Evolutionary conservation across 805 yeast species (phyloP).

Genomic region (Cyberlindnera maclurae): DNA sequence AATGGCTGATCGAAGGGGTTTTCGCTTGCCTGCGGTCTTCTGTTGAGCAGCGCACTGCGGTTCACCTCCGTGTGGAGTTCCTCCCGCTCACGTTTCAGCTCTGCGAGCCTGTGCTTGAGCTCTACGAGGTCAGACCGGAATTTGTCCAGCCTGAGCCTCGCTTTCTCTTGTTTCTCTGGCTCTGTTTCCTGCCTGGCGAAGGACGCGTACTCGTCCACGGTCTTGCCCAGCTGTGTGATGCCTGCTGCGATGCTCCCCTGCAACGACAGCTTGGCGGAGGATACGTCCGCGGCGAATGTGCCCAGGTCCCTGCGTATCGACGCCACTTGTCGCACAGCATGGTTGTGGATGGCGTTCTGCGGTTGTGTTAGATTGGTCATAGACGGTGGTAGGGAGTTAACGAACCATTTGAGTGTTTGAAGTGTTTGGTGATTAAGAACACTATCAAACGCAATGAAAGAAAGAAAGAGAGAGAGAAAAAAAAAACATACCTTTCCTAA

Average conservation of each 20-base stretch:
- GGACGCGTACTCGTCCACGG: conserved; percentile 61
- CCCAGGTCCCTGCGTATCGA: conserved; percentile 62
- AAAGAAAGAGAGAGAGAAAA: no score
- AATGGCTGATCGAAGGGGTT: conserved; percentile 22
- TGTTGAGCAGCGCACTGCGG: conserved; percentile 38
- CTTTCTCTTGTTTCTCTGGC: conserved; percentile 47
- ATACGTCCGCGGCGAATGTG: conserved; percentile 56
- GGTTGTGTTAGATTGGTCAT: background rate
- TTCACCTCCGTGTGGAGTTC: conserved; percentile 31
- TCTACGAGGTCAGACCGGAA: conserved; percentile 38
- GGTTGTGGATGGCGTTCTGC: conserved; percentile 80
- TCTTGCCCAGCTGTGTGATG: conserved; percentile 63
- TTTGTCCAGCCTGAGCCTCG: conserved; percentile 51
- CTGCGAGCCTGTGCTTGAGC: conserved; percentile 26
- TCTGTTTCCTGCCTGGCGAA: conserved; percentile 53
- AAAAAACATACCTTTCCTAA: no score
- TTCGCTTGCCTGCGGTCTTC: conserved; percentile 19
- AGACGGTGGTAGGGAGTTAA: no score
- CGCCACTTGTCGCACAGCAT: conserved; percentile 81
- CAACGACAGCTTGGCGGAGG: conserved; percentile 65
- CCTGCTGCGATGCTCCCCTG: conserved; percentile 80
- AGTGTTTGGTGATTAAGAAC: no score
- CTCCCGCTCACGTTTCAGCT: conserved; percentile 30
- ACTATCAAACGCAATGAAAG: no score
- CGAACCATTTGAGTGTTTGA: no score